Base-by-base conservation (phyloP, 2,329 filamentous ascomycete genomes). In the Pyrenochaeta sp. region DNA sequence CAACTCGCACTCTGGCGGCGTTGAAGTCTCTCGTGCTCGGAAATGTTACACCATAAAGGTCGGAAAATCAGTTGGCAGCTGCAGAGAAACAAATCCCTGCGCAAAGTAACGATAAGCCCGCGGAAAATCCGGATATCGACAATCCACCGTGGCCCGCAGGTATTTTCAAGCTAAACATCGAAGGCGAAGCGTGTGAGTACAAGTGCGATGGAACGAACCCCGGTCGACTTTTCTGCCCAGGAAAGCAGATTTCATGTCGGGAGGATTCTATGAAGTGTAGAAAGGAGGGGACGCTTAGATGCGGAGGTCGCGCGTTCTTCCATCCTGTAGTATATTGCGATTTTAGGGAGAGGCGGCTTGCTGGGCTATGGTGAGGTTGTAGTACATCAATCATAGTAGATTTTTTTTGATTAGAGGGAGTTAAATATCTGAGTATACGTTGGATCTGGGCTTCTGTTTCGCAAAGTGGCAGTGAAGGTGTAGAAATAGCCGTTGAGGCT, bases 161-260 rank as follows among this genome's bases (percentile, higher is more conserved):
- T 15, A 30, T 14, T 20, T 60, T 48, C 40, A 54, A 56, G 27
- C 15, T 60, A 45, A 54, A 53, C 5, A 51, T 60, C 18, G 49
- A 53, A 18, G 56, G 56, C 18, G 35, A 48, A 33, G 30, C 46
- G 4, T 56, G 53, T 39, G 42, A 56, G 40, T 53, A 60, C 39
- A 60, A 60, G 49, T 48, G 41, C 30, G 52, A 56, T 46, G 49
- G 56, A 18, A 54, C 41, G 17, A 56, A 56, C 49, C 17, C 52
- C 41, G 49, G 56, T 27, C 15, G 49, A 12, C 46, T 60, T n/a
- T 56, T 54, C 21, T 60, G 52, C 40, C 49, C 41, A 3, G 33
- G 51, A 3, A 60, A 30, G 42, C 18, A 51, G 23, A 48, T 60
- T 14, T 32, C 17, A 17, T 60, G 52, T 23, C n/a, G 1, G 17